Percentiles rank a stretch among this genome's conserved stretches.
Conservation (phyloP, 768 basidiomycete genomes). For the Russula virescens region DNA sequence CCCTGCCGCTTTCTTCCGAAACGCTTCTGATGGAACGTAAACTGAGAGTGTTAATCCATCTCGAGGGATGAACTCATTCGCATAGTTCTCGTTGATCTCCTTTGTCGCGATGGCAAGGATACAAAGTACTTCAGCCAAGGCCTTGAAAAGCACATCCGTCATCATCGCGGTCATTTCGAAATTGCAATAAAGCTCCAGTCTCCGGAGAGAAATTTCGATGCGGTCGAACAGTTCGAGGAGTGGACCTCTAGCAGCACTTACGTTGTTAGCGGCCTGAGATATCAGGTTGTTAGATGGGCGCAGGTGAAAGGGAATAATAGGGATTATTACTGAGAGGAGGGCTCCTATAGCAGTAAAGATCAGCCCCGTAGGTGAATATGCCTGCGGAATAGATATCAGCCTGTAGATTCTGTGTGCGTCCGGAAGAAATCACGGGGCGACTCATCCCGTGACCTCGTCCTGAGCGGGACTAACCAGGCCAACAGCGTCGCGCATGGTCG, state of each 20-base stretch:
- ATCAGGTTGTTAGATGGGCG: no score
- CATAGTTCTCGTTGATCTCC: neutral
- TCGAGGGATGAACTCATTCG: neutral
- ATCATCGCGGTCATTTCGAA: neutral
- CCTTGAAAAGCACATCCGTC: neutral
- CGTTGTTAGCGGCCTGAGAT: neutral
- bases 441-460: no score
- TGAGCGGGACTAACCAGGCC: no score
- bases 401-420: no score
- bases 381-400: no score
- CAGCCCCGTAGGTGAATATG: no score
- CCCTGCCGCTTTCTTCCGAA: neutral
- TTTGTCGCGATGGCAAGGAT: slow-evolving; percentile 1
- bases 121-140: slow-evolving; percentile 2
- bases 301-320: no score
- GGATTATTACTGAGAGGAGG: no score
- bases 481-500: no score
- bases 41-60: rapidly evolving
- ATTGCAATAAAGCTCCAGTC: neutral
- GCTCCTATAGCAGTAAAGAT: no score
- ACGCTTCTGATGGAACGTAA: neutral
- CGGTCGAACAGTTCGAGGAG: neutral
- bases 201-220: neutral
- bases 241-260: neutral
- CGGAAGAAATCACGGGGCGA: no score